Evolutionary conservation across 192 early-diverging fungal genomes (phyloP).

Genomic region (Radiomyces spectabilis): DNA sequence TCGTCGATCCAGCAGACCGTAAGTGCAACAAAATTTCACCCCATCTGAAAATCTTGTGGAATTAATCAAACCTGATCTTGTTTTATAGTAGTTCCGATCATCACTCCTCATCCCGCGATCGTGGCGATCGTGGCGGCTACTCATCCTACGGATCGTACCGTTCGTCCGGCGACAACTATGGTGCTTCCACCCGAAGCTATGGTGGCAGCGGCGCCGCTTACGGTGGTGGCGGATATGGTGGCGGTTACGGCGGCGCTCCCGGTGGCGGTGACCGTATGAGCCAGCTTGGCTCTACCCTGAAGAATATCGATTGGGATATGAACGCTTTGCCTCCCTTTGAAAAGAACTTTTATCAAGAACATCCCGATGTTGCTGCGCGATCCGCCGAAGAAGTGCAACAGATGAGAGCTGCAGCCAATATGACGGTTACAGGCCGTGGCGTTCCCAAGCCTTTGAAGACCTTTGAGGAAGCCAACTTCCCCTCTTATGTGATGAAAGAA

Average conservation of each 20-base stretch:
- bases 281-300: constrained; percentile 50
- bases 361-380: constrained; percentile 60
- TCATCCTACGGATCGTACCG: constrained; percentile 13
- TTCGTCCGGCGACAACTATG: constrained; percentile 7
- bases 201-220: constrained; percentile 55
- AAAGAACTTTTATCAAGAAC: constrained; percentile 97
- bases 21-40: constrained; percentile 6
- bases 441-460: constrained; percentile 86
- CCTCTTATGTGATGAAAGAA: constrained; percentile 85
- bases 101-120: neutral
- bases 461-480: constrained; percentile 91
- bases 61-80: neutral
- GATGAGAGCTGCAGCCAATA: constrained; percentile 71
- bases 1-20: constrained; percentile 17
- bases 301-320: constrained; percentile 61
- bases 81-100: neutral
- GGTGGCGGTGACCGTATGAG: constrained; percentile 38
- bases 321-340: constrained; percentile 71
- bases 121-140: constrained; percentile 10
- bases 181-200: constrained; percentile 12
- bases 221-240: constrained; percentile 42
- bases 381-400: constrained; percentile 66
- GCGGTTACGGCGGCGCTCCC: constrained; percentile 29
- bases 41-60: neutral
- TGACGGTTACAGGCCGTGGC: constrained; percentile 74